phyloP scores from a whole-genome alignment of 768 basidiomycete species.

The Calvatia gigantea region DNA sequence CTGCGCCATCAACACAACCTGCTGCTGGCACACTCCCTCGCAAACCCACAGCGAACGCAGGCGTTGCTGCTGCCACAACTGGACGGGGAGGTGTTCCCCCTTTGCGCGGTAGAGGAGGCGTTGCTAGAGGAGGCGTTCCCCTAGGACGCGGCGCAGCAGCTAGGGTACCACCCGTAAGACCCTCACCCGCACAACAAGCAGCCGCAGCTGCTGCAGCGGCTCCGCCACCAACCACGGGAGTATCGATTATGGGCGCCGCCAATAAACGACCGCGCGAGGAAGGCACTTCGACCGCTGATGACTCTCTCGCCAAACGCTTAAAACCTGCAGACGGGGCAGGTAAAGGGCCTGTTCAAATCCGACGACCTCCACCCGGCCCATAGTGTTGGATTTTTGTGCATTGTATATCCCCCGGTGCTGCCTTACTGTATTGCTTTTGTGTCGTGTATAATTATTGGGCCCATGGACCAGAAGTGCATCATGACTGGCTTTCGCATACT shows the following conservation, averaged over 20 bases:
- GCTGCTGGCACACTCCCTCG: conserved; percentile 9
- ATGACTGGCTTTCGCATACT: background rate
- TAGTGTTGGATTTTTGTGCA: conserved; percentile 12
- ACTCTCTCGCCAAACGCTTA: conserved; percentile 63
- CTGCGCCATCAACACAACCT: conserved; percentile 7
- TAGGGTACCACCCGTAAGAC: conserved; percentile 6
- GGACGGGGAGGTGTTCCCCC: conserved; percentile 10
- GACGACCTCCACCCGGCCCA: conserved; percentile 17
- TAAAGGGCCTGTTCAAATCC: conserved; percentile 17
- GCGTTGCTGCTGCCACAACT: conserved; percentile 2
- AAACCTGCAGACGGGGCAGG: conserved; percentile 46
- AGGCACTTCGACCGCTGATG: conserved; percentile 35
- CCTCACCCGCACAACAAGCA: conserved; percentile 12
- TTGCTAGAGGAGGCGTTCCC: conserved; percentile 2
- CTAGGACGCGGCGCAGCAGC: conserved; percentile 11
- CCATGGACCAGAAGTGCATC: conserved; percentile 4
- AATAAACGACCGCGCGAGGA: conserved; percentile 64
- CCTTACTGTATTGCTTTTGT: conserved; percentile 12
- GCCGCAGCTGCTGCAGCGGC: conserved; percentile 21
- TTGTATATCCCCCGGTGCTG: conserved; percentile 3
- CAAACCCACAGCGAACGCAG: background rate
- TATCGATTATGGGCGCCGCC: conserved; percentile 65
- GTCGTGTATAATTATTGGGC: conserved; percentile 8
- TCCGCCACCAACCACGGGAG: conserved; percentile 29
- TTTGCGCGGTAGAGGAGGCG: conserved; percentile 2